These are phyloP conservation scores for Mucor indicus DNA, from an alignment of 371 early-diverging fungal species.

Conservation along the genomic window DNA sequence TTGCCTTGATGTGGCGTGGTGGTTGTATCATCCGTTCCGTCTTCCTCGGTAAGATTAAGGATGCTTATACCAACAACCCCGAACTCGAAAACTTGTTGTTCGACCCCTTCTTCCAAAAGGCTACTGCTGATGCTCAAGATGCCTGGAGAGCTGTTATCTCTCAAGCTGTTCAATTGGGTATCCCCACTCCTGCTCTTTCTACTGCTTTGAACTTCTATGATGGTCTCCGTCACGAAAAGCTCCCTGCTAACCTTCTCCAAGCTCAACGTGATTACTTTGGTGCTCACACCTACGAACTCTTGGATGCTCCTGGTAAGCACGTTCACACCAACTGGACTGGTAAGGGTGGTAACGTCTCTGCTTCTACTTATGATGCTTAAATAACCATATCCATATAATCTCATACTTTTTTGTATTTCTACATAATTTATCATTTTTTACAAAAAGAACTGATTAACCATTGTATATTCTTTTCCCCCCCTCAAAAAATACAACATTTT, in stretches of 20 bases:
- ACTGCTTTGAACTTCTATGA: conserved; percentile 95
- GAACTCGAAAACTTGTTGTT: conserved; percentile 82
- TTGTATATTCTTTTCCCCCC: no score
- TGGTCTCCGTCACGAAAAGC: conserved; percentile 83
- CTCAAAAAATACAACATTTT: no score
- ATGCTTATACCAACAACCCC: conserved; percentile 84
- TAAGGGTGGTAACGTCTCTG: conserved; percentile 72
- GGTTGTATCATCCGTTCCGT: conserved; percentile 97
- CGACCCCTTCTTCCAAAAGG: conserved; percentile 91
- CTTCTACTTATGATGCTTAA: conserved; percentile 34
- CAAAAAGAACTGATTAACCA: no score
- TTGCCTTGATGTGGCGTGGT: conserved; percentile 98
- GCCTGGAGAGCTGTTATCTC: conserved; percentile 89
- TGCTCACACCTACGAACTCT: conserved; percentile 93
- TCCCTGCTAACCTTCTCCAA: conserved; percentile 96
- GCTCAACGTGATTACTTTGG: conserved; percentile 98
- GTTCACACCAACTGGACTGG: conserved; percentile 97
- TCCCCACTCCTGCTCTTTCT: conserved; percentile 88
- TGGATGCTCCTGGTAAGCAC: conserved; percentile 70
- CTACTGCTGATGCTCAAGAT: conserved; percentile 74
- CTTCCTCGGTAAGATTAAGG: conserved; percentile 93
- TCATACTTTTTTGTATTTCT: no score
- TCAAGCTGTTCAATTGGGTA: conserved; percentile 77
- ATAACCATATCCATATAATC: background rate
- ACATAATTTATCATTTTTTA: no score